These are phyloP conservation scores for Paramecium primaurelia DNA, from an alignment of 73 alveolate genomes.

Conservation along the genomic window DNA sequence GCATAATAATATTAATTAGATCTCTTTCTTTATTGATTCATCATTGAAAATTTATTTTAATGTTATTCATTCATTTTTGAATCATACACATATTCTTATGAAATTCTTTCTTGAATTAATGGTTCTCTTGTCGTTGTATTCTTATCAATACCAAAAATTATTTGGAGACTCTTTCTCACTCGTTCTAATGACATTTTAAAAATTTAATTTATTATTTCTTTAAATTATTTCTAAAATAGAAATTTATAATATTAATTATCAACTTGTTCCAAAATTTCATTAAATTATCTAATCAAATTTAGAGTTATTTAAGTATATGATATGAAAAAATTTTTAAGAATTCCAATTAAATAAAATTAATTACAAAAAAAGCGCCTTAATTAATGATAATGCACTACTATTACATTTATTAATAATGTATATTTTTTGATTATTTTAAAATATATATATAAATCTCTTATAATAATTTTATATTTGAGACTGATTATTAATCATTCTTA, in stretches of 20 bases:
- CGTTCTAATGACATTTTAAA: not conserved
- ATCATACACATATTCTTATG: not conserved
- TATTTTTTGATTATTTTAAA: too few relatives aligned
- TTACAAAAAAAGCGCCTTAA: not conserved
- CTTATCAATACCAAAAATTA: not conserved
- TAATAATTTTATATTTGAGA: not conserved
- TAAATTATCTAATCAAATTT: too few relatives aligned
- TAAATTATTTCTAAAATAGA: not conserved
- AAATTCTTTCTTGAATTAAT: not conserved
- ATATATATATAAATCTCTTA: not conserved
- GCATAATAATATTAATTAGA: not conserved
- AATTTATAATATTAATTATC: not conserved
- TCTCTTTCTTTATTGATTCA: not conserved
- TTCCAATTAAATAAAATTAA: too few relatives aligned
- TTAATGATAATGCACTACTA: too few relatives aligned
- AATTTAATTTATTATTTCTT: not conserved
- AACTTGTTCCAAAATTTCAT: too few relatives aligned
- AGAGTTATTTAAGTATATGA: too few relatives aligned
- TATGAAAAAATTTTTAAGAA: not conserved
- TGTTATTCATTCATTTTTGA: not conserved
- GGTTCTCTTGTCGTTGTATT: not conserved
- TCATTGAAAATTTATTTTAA: not conserved
- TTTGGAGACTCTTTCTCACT: not conserved
- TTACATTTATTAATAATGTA: not conserved
- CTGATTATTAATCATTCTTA: not conserved